A percentile compares a stretch with the other conserved stretches of the same genome.
phyloP scores from a whole-genome alignment of 2,329 filamentous ascomycete genomes.

The Monilinia polystroma region DNA sequence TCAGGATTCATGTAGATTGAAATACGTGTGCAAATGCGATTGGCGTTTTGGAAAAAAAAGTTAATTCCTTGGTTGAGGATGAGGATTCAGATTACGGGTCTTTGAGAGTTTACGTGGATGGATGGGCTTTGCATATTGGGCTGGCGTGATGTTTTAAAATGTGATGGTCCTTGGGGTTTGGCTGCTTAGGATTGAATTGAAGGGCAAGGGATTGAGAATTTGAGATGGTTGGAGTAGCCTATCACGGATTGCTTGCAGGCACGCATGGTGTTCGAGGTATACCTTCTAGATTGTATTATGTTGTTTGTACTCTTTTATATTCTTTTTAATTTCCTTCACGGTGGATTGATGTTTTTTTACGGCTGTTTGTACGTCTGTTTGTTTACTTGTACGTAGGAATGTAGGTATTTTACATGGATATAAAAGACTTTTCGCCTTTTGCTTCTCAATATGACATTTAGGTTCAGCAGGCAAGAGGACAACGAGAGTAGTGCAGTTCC shows the following conservation, averaged over 20 bases:
- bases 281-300: conserved; percentile 35
- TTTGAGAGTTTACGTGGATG: conserved; percentile 13
- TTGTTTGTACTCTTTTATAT: conserved; percentile 16
- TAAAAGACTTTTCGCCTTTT: neutral
- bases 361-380: neutral
- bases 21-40: conserved; percentile 14
- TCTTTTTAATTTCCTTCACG: conserved; percentile 9
- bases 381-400: neutral
- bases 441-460: neutral
- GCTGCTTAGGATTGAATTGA: conserved; percentile 23
- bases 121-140: conserved; percentile 19
- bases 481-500: neutral
- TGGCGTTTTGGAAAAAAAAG: conserved; percentile 10
- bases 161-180: conserved; percentile 4
- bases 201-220: conserved; percentile 13
- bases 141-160: conserved; percentile 19
- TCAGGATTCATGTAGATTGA: neutral
- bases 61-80: neutral
- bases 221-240: conserved; percentile 28
- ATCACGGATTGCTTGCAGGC: conserved; percentile 25
- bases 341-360: neutral
- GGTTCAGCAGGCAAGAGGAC: neutral
- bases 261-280: conserved; percentile 26
- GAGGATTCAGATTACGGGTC: neutral
- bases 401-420: neutral